These are phyloP conservation scores for Avena atlantica DNA, from an alignment of 176 grass and related monocot species.

Conservation along the genomic window DNA sequence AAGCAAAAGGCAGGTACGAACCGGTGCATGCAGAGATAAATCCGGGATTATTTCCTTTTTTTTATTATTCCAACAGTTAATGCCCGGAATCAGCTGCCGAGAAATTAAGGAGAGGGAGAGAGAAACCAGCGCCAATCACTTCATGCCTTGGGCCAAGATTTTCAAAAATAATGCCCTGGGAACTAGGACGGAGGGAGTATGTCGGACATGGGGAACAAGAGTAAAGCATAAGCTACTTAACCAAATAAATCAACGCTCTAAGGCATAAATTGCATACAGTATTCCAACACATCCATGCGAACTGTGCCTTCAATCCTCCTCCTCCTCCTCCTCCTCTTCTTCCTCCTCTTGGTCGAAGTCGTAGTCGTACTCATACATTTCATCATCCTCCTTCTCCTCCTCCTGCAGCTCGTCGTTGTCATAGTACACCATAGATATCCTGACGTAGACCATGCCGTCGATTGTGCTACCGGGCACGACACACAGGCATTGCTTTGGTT, in stretches of 20 bases:
- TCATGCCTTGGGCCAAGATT: too few species aligned
- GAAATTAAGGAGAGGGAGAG: too few species aligned
- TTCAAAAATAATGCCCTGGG: too few species aligned
- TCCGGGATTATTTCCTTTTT: too few species aligned
- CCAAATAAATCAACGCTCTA: background rate
- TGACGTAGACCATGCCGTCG: background rate
- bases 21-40: too few species aligned
- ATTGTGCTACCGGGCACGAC: background rate
- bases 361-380: background rate
- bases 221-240: background rate
- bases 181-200: too few species aligned
- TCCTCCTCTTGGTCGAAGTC: too few species aligned
- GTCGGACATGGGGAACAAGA: background rate
- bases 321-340: background rate
- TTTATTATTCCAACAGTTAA: too few species aligned
- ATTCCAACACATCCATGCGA: background rate
- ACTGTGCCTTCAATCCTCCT: background rate
- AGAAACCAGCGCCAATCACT: too few species aligned
- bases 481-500: conserved; percentile 29
- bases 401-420: background rate
- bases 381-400: background rate
- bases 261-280: background rate
- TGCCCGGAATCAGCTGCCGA: too few species aligned
- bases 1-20: too few species aligned
- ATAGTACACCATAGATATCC: background rate